Conservation (phyloP, 1,139 yeast species). For the Yamadazyma mexicana region DNA sequence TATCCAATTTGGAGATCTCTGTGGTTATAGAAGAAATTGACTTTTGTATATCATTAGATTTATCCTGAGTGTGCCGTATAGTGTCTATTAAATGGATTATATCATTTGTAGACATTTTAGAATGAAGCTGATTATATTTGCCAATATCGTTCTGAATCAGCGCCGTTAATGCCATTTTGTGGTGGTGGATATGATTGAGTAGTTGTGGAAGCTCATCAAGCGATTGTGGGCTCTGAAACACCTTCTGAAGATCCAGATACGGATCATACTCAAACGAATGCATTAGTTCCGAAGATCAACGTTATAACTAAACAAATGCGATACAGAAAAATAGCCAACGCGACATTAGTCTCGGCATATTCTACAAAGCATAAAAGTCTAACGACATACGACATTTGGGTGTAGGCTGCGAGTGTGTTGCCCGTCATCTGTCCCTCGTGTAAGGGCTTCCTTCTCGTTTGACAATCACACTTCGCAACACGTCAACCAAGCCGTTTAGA, state of each 20-base stretch:
- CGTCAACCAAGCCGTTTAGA: too few species aligned
- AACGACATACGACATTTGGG: too few species aligned
- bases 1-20: slow-evolving; percentile 76
- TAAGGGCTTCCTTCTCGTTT: too few species aligned
- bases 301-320: neutral
- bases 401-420: too few species aligned
- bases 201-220: slow-evolving; percentile 49
- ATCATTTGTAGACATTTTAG: slow-evolving; percentile 22
- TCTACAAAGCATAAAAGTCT: too few species aligned
- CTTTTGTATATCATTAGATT: slow-evolving; percentile 50
- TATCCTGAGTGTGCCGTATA: slow-evolving; percentile 25
- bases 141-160: slow-evolving; percentile 36
- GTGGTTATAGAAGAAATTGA: slow-evolving; percentile 71
- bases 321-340: neutral
- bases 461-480: too few species aligned
- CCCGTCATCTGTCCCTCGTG: too few species aligned
- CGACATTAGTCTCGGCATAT: neutral
- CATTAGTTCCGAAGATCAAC: slow-evolving; percentile 10
- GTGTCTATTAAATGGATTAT: slow-evolving; percentile 50
- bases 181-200: slow-evolving; percentile 36
- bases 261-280: slow-evolving; percentile 19
- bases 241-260: slow-evolving; percentile 28
- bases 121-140: slow-evolving; percentile 25
- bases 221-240: slow-evolving; percentile 44
- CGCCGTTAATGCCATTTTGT: slow-evolving; percentile 46